phyloP scores from a whole-genome alignment of 2,329 filamentous ascomycete species.

The Neopestalotiopsis sp. region DNA sequence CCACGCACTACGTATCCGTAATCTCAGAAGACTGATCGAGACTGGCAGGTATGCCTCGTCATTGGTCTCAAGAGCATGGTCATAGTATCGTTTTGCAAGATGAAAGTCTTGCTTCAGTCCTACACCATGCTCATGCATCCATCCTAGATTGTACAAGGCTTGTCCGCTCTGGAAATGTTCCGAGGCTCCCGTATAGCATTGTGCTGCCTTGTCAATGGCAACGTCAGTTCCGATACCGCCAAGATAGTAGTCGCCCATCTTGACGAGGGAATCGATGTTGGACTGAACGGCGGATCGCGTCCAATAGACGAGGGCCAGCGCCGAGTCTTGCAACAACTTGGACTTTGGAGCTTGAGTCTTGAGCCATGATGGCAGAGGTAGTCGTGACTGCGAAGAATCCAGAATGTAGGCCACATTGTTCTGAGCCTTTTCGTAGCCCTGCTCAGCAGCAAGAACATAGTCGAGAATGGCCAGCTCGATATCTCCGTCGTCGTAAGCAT shows the following conservation, averaged over 20 bases:
- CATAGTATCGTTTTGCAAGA: constrained; percentile 94
- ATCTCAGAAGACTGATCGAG: constrained; percentile 83
- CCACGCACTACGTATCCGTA: constrained; percentile 88
- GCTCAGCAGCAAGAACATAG: constrained; percentile 88
- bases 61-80: constrained; percentile 89
- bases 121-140: constrained; percentile 99
- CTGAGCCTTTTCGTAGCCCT: constrained; percentile 88
- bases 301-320: constrained; percentile 87
- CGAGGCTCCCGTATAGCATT: constrained; percentile 90
- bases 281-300: constrained; percentile 90
- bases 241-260: constrained; percentile 98
- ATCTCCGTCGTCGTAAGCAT: constrained; percentile 80
- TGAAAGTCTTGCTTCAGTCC: constrained; percentile 95
- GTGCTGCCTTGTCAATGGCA: constrained; percentile 84
- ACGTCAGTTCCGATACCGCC: constrained; percentile 74
- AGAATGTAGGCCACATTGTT: constrained; percentile 89
- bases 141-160: constrained; percentile 94
- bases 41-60: constrained; percentile 93
- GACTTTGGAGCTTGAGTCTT: constrained; percentile 44
- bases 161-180: constrained; percentile 93
- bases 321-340: constrained; percentile 54
- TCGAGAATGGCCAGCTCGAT: constrained; percentile 79
- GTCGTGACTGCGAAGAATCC: constrained; percentile 70
- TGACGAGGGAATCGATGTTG: constrained; percentile 92
- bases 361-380: constrained; percentile 61